A percentile compares a stretch with the other conserved stretches of the same genome.
These are phyloP conservation scores for Blastobotrys indianensis DNA, from an alignment of 1,139 yeast species.

Conservation along the genomic window DNA sequence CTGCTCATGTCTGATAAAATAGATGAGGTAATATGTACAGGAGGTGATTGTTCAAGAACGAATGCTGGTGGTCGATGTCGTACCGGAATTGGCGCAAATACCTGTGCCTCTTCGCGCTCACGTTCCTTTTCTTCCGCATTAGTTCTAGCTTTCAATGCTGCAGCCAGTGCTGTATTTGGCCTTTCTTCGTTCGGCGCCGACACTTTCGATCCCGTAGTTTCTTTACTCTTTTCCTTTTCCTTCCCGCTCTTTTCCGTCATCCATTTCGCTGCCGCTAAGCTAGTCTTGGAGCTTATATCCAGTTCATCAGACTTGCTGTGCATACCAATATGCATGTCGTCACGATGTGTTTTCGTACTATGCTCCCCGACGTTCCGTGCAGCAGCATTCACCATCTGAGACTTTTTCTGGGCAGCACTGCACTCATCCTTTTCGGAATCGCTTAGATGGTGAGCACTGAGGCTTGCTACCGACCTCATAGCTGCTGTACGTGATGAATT, in stretches of 20 bases:
- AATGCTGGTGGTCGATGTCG: constrained; percentile 5
- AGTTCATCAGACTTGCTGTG: not conserved
- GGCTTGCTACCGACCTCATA: too few relatives aligned
- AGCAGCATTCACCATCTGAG: not conserved
- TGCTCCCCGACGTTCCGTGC: not conserved
- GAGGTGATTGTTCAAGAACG: not conserved
- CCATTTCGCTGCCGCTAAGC: constrained; percentile 1
- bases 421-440: too few relatives aligned
- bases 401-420: not conserved
- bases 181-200: not conserved
- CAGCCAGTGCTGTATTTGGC: constrained; percentile 3
- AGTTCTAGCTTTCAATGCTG: constrained; percentile 5
- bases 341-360: too few relatives aligned
- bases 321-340: too few relatives aligned
- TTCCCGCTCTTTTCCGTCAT: not conserved
- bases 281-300: not conserved
- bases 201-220: not conserved
- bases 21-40: not conserved
- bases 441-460: too few relatives aligned
- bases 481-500: too few relatives aligned
- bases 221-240: too few relatives aligned
- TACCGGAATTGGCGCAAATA: constrained; percentile 2
- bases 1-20: too few relatives aligned
- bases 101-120: not conserved
- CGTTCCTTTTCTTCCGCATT: not conserved